Evolutionary conservation across 2,329 filamentous ascomycete genomes (phyloP), one percentile per base, ranked within the genome.

Genomic region (Alternaria ventricosa): DNA sequence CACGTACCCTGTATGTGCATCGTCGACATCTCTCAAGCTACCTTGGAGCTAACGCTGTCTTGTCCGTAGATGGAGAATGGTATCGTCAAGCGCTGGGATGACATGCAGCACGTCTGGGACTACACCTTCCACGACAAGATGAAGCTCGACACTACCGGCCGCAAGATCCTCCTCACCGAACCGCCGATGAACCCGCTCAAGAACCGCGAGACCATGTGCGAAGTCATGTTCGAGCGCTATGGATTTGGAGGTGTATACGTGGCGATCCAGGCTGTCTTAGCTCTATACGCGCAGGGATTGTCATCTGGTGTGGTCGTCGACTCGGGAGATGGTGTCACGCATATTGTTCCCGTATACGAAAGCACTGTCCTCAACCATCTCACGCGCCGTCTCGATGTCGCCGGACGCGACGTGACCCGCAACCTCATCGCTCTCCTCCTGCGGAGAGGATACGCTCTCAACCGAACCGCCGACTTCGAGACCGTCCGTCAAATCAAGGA

Each of bases 81-180:
- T 76, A 98, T 99, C 76, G 94, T 99, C 72, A 98, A 97, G 88
- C 94, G 94, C 79, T 99, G 96, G 96, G 96, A 99, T 74, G 96
- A 99, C 82, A 99, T 99, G 96, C 93, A 97, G 85, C 95, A 98
- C 79, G 90, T 99, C 60, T 99, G 96, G 96, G 95, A 99, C 84
- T 98, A 96, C 82, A 99, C 96, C 23, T 99, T 99, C 82, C 91
- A 88, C 82, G 95, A 99, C 81, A 98, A 98, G 88, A 92, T 99
- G 88, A 89, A 94, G 82, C 86, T 99, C 72, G 92, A 98, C 80
- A 89, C 96, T 3, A 89, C 88, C 22, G 95, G 93, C 71, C 93
- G 94, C 82, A 99, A 99, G 88, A 98, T 99, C 80, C 88, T 99
- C 69, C 88, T 98, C 72, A 98, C 95, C 50, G 96, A 99, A 83